These are phyloP conservation scores for Solanum neorickii DNA, from an alignment of 257 asterid species.

Conservation along the genomic window DNA sequence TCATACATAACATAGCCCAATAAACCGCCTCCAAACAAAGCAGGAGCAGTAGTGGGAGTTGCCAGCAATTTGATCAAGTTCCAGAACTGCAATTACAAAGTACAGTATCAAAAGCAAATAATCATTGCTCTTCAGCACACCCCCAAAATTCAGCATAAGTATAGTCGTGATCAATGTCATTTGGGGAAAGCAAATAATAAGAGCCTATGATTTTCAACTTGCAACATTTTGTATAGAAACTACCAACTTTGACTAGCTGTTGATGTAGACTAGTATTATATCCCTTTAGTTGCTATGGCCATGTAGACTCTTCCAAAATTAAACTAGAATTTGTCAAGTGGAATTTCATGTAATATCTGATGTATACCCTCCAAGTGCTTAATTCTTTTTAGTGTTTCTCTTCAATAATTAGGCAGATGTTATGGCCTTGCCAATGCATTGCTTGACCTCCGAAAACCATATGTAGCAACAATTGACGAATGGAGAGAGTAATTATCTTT, in stretches of 20 bases:
- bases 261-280: not conserved
- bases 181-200: not conserved
- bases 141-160: not conserved
- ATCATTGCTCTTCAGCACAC: not conserved
- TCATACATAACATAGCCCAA: constrained; percentile 71
- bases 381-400: not conserved
- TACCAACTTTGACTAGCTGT: not conserved
- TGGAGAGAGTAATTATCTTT: not conserved
- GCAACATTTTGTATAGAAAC: not conserved
- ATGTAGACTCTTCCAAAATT: not conserved
- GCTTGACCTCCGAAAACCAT: not conserved
- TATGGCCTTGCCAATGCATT: not conserved
- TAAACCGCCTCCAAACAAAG: constrained; percentile 53
- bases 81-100: constrained; percentile 42
- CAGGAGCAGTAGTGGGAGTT: constrained; percentile 35
- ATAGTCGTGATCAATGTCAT: not conserved
- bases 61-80: constrained; percentile 27
- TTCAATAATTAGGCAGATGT: not conserved
- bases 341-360: not conserved
- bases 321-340: not conserved
- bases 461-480: not conserved
- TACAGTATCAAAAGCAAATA: not conserved
- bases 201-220: not conserved
- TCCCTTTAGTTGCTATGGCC: not conserved
- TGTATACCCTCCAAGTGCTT: not conserved